Conservation (phyloP, 768 basidiomycete species). For the Tulasnella sp. region DNA sequence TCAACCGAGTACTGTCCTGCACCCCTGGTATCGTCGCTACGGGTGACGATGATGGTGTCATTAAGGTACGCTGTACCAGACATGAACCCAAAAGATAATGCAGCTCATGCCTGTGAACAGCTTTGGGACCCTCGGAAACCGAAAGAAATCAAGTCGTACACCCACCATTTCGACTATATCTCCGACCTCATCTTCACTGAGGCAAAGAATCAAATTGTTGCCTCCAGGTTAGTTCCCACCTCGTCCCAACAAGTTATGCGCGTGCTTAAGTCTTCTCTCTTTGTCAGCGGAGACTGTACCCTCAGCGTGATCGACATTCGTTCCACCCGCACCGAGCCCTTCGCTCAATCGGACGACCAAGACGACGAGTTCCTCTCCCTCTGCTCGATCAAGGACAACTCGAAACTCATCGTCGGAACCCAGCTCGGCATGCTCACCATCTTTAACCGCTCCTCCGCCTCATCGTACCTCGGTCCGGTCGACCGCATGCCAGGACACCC, state of each 20-base stretch:
- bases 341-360: slow-evolving; percentile 87
- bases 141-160: slow-evolving; percentile 53
- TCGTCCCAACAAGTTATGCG: not conserved
- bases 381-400: slow-evolving; percentile 67
- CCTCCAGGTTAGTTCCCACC: slow-evolving; percentile 56
- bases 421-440: slow-evolving; percentile 82
- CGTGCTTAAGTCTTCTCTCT: not conserved
- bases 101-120: slow-evolving; percentile 30
- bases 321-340: slow-evolving; percentile 61
- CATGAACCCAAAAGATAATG: not conserved
- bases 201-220: slow-evolving; percentile 73
- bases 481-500: slow-evolving; percentile 88
- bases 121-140: slow-evolving; percentile 79
- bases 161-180: slow-evolving; percentile 90
- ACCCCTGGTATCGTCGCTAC: slow-evolving; percentile 64
- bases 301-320: slow-evolving; percentile 87
- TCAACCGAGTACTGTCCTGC: slow-evolving; percentile 72
- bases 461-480: slow-evolving; percentile 66
- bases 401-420: slow-evolving; percentile 80
- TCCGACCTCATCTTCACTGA: slow-evolving; percentile 81
- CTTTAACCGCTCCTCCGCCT: slow-evolving; percentile 78
- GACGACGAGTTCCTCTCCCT: slow-evolving; percentile 89
- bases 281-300: slow-evolving; percentile 75
- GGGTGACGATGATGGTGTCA: slow-evolving; percentile 89
- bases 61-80: slow-evolving; percentile 49